Evolutionary conservation across 2,329 filamentous ascomycete species (phyloP), one percentile per base, ranked within the genome.

Genomic region (Periglandula ipomoeae): DNA sequence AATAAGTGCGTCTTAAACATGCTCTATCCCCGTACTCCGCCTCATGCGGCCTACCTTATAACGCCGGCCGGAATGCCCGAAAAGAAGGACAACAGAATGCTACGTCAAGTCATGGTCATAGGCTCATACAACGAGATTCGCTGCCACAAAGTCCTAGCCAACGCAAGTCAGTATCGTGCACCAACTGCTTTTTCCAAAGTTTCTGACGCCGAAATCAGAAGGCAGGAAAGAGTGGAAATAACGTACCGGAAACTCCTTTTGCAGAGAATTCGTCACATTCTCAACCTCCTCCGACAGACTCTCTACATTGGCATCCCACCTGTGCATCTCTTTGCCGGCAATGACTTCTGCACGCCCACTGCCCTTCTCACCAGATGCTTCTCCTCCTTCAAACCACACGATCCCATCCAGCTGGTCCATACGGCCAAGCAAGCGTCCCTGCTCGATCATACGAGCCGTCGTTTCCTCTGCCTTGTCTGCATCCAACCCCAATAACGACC

Each of bases 381-480:
- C 84, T 27, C 81, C 81, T 61, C 68, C 73, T 66, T 93, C 87
- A 63, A 98, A 98, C 70, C 83, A 89, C 51, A 98, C 90, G 10
- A 90, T 71, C 13, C 85, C 78, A 49, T 89, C 87, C 50, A 98
- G 90, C 71, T 98, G 93, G 67, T 98, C 91, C 60, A 98, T 97
- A 50, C 85, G 82, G 7, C 91, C 93, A 3, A 85, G 80, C 46
- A 98, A 69, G 27, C 93, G 82, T 9, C 88, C 89, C 66, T 96
- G 90, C 71, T 97, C 90, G 58, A 98, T 88, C 93, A 98, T 98
- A 58, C 82, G 78, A 4, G 91, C 89, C 11, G 91, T 93, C 47
- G 93, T 96, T 50, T 86, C 83, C 71, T 98, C 93, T 3, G 91
- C 91, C 64, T 84, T 85, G 46, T 87, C 86, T 0, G 80, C 81